Conservation (phyloP, 2,329 filamentous ascomycete species). For the Ilyonectria mors-panacis region DNA sequence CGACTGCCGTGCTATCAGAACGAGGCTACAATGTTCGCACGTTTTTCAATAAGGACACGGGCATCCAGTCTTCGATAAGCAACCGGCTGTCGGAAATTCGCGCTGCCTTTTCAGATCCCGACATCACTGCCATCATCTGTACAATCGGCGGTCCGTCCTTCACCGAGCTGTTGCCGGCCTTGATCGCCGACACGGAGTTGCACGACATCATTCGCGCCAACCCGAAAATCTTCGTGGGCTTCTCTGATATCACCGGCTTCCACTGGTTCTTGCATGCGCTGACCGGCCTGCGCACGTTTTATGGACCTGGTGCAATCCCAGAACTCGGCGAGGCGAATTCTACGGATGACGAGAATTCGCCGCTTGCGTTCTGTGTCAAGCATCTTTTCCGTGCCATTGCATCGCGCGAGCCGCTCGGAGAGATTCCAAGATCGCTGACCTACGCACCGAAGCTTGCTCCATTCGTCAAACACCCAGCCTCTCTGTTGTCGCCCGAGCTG, state of each 20-base stretch:
- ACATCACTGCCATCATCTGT: slow-evolving; percentile 56
- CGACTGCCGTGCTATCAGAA: slow-evolving; percentile 46
- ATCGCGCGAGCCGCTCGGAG: slow-evolving; percentile 46
- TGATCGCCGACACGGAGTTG: slow-evolving; percentile 55
- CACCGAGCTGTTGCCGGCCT: slow-evolving; percentile 57
- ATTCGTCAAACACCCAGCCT: slow-evolving; percentile 42
- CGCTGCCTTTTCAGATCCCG: slow-evolving; percentile 54
- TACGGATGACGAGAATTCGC: slow-evolving; percentile 41
- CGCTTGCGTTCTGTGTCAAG: slow-evolving; percentile 50
- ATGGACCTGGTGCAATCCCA: slow-evolving; percentile 57
- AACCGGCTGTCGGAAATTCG: slow-evolving; percentile 57
- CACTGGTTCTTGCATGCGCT: slow-evolving; percentile 59
- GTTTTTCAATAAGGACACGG: slow-evolving; percentile 50
- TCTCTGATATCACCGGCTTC: slow-evolving; percentile 59
- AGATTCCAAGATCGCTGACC: slow-evolving; percentile 49
- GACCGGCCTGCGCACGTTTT: slow-evolving; percentile 60
- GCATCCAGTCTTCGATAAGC: slow-evolving; percentile 52
- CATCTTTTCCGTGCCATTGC: slow-evolving; percentile 53
- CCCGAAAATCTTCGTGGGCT: slow-evolving; percentile 61
- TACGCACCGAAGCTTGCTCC: slow-evolving; percentile 49
- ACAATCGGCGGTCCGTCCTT: slow-evolving; percentile 57
- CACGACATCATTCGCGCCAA: slow-evolving; percentile 51
- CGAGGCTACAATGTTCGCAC: slow-evolving; percentile 54
- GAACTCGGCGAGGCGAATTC: slow-evolving; percentile 54
- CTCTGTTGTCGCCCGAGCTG: slow-evolving; percentile 49